These are phyloP conservation scores for Dactylellina parvicollis DNA, from an alignment of 2,329 filamentous ascomycete genomes.

Conservation along the genomic window DNA sequence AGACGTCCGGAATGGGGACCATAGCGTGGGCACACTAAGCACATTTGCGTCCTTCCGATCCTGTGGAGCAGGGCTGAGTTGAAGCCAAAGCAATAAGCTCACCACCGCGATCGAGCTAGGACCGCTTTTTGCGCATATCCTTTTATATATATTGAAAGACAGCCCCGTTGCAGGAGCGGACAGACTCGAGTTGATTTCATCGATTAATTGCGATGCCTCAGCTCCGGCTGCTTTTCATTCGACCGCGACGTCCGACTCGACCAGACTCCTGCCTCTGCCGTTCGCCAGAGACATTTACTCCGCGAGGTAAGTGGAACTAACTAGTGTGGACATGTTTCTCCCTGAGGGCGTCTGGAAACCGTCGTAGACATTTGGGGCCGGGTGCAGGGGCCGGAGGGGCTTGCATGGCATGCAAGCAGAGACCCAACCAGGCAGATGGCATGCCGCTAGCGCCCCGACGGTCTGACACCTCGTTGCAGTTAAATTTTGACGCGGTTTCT, in stretches of 20 bases:
- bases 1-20: no score
- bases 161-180: no score
- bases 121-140: no score
- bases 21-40: no score
- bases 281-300: slow-evolving; percentile 3
- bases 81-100: background rate
- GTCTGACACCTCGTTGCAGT: slow-evolving; percentile 6
- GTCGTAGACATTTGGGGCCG: background rate
- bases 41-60: no score
- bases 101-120: no score
- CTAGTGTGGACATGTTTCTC: background rate
- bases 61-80: background rate
- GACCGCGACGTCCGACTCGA: background rate
- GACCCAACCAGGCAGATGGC: slow-evolving; percentile 15
- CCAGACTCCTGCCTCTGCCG: background rate
- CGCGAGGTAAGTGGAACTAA: slow-evolving; percentile 7
- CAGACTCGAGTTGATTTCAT: no score
- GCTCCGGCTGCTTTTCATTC: background rate
- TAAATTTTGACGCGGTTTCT: background rate
- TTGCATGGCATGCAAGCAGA: no score
- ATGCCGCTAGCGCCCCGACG: background rate
- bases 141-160: no score
- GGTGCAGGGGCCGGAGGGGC: slow-evolving; percentile 3
- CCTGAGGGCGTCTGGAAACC: slow-evolving; percentile 1
- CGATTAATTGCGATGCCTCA: slow-evolving; percentile 11